Conservation (phyloP, 2,329 filamentous ascomycete species). For the Colletotrichum ledebouriae region DNA sequence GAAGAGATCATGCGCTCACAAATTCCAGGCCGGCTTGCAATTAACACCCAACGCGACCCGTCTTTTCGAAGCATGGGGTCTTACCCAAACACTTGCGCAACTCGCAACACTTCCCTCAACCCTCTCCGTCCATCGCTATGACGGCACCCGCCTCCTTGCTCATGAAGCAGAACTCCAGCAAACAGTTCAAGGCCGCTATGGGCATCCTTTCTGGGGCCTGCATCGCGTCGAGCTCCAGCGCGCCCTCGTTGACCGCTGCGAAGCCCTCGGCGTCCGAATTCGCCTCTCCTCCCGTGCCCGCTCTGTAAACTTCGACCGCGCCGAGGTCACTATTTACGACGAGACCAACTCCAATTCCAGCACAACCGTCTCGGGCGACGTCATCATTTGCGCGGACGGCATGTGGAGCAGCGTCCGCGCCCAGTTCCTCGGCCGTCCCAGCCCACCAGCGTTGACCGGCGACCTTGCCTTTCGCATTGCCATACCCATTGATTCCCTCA, state of each 20-base stretch:
- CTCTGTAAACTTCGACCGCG: conserved; percentile 32
- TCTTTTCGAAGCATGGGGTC: conserved; percentile 40
- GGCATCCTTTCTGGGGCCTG: conserved; percentile 60
- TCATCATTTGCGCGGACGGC: conserved; percentile 64
- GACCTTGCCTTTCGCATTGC: conserved; percentile 69
- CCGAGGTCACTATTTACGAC: conserved; percentile 49
- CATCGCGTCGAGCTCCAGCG: conserved; percentile 63
- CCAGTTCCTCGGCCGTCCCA: conserved; percentile 57
- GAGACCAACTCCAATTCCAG: conserved; percentile 41
- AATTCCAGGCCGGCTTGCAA: conserved; percentile 42
- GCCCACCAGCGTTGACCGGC: conserved; percentile 64
- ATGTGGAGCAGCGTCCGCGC: conserved; percentile 60
- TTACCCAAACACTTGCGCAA: conserved; percentile 30
- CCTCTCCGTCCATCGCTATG: conserved; percentile 43
- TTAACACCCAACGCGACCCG: conserved; percentile 43
- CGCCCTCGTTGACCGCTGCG: conserved; percentile 56
- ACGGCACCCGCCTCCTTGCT: conserved; percentile 42
- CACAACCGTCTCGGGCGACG: conserved; percentile 53
- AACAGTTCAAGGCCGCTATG: conserved; percentile 33
- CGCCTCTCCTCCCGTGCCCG: conserved; percentile 31
- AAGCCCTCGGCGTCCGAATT: conserved; percentile 53
- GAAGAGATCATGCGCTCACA: background rate
- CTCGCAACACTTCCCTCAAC: conserved; percentile 39
- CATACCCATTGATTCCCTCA: conserved; percentile 61
- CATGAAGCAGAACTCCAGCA: conserved; percentile 37